Percentiles rank a stretch among this genome's conserved stretches.
Evolutionary conservation across 495 filamentous ascomycete genomes (phyloP).

Genomic region (Penicillium paradoxum): DNA sequence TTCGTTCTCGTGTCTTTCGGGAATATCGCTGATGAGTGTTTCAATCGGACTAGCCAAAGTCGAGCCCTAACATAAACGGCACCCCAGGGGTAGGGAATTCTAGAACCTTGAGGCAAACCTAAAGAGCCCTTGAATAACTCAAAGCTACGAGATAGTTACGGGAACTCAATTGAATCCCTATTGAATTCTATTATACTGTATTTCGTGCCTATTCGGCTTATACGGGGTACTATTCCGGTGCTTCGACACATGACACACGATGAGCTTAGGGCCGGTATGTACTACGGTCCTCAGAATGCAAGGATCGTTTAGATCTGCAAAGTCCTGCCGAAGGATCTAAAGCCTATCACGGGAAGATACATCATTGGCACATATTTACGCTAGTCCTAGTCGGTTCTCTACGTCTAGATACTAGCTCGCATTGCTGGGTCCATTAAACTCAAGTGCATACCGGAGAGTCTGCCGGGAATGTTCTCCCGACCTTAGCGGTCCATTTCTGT

Average conservation of each 20-base stretch:
- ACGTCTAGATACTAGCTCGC: constrained; percentile 6
- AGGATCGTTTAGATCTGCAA: constrained; percentile 9
- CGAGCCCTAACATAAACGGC: not conserved
- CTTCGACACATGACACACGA: not conserved
- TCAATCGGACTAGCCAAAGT: not conserved
- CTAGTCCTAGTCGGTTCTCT: not conserved
- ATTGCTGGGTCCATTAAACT: constrained; percentile 15
- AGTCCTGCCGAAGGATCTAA: not conserved
- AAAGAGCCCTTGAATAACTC: not conserved
- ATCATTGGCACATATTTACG: not conserved
- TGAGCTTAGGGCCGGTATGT: constrained; percentile 7
- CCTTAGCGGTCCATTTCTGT: not conserved
- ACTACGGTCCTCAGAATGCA: constrained; percentile 9
- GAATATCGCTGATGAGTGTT: not conserved
- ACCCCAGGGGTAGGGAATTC: not conserved
- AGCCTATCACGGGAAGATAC: not conserved
- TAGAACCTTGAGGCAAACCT: not conserved
- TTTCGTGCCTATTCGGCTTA: no score
- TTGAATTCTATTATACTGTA: not conserved
- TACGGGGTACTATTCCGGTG: no score
- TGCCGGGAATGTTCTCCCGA: not conserved
- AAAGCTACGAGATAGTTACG: not conserved
- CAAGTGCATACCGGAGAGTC: not conserved
- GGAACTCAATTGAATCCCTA: not conserved
- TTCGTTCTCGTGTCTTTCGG: not conserved